Base-by-base conservation (phyloP, 169 alveolate species). In the Toxoplasma gondii region DNA sequence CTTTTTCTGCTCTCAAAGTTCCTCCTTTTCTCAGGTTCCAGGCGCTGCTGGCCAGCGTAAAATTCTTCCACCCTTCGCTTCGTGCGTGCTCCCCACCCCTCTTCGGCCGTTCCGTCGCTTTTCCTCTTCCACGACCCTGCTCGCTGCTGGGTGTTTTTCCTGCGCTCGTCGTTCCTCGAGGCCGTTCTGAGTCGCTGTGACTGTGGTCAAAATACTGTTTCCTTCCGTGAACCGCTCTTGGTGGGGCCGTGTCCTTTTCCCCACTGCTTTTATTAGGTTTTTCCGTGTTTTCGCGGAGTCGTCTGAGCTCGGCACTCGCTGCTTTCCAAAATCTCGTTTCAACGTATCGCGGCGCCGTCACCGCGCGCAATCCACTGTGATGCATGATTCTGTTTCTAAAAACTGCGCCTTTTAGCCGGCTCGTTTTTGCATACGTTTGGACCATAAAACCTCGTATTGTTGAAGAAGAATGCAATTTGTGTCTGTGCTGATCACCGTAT, bases 101-200 rank as follows among this genome's bases (percentile, higher is more conserved):
- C 74, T 31, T 19, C 74, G 74, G 74, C n/a, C 74, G 74, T 31
- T 64, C 74, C 74, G 74, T 64, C 74, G 74, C 74, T 64, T 64
- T 64, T 64, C 74, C 74, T 64, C 74, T 64, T 22, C 9, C 4
- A 27, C 74, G 29, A 53, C 67, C 74, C n/a, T 27, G 74, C 74
- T 31, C 34, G 24, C 74, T 19, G n/a, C 74, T 1, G 9, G 74
- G 67, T 53, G 67, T 9, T 64, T 64, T 64, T 64, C 29, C 24
- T 27, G 74, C 74, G 24, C 58, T 64, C n/a, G 29, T 31, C 74
- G 1, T 64, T 19, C 74, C n/a, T 64, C 22, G 4, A 4, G n/a
- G n/a, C 74, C 7, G n/a, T 4, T 64, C 27, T 53, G 9, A 12
- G 67, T 53, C 67, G 27, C 67, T 53, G 27, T 12, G 67, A 53